phyloP scores from a whole-genome alignment of 805 yeast genomes.

The Blastobotrys americana region DNA sequence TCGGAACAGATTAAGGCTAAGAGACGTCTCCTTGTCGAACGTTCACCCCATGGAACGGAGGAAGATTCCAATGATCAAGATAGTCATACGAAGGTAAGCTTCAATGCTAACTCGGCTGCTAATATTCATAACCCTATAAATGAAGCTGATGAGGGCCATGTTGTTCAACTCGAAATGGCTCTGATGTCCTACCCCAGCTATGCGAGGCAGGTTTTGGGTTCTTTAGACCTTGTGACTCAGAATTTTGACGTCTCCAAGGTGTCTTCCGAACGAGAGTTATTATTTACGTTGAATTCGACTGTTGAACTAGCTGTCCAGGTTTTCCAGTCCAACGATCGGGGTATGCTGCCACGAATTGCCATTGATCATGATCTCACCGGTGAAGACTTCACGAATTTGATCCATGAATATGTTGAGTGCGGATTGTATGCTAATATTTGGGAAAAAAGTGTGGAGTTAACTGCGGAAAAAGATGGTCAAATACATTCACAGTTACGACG shows the following conservation, averaged over 20 bases:
- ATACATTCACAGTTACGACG: slow-evolving; percentile 22
- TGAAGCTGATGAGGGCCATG: background rate
- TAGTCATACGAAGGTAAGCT: too few species aligned
- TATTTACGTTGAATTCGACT: slow-evolving; percentile 25
- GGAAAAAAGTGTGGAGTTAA: slow-evolving; percentile 36
- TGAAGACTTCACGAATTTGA: slow-evolving; percentile 38
- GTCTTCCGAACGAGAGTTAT: slow-evolving; percentile 27
- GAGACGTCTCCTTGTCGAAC: background rate
- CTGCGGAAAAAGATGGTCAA: slow-evolving; percentile 22
- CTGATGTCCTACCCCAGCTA: slow-evolving; percentile 36
- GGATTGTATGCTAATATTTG: slow-evolving; percentile 63
- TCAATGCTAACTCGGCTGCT: background rate
- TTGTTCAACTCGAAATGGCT: slow-evolving; percentile 34
- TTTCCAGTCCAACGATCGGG: slow-evolving; percentile 29
- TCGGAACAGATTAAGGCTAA: background rate
- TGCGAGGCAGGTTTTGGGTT: slow-evolving; percentile 34
- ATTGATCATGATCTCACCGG: slow-evolving; percentile 23
- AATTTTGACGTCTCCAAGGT: slow-evolving; percentile 32
- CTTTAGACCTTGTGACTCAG: slow-evolving; percentile 36
- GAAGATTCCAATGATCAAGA: background rate
- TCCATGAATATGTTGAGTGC: slow-evolving; percentile 66
- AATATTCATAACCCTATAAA: too few species aligned
- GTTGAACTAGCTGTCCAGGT: slow-evolving; percentile 31
- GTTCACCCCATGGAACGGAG: background rate
- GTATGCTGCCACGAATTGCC: slow-evolving; percentile 22